These are phyloP conservation scores for Fagus sylvatica DNA, from an alignment of 306 rosid species.

Conservation along the genomic window DNA sequence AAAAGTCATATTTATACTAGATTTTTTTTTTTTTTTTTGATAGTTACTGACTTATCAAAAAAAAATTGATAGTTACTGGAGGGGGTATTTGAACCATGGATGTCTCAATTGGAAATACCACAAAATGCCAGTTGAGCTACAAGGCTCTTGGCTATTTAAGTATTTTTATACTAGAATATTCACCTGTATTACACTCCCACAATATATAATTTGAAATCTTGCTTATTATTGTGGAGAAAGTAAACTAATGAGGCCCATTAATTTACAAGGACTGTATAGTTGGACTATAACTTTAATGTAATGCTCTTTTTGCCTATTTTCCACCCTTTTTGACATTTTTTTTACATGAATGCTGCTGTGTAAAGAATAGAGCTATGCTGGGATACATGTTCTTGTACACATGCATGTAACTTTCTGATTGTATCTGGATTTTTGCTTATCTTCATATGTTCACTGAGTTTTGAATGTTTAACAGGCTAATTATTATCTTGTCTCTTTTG, in stretches of 20 bases:
- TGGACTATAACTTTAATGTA: not conserved
- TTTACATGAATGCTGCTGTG: not conserved
- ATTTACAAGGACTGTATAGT: not conserved
- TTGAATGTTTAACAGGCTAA: not conserved
- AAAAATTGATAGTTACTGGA: too few relatives aligned
- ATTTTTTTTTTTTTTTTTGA: not conserved
- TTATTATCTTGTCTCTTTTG: not conserved
- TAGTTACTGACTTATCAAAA: too few relatives aligned
- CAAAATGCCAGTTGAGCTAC: too few relatives aligned
- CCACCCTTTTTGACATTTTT: not conserved
- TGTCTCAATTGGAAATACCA: too few relatives aligned
- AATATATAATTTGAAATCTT: not conserved
- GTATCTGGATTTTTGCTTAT: not conserved
- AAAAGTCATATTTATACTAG: not conserved
- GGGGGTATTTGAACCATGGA: too few relatives aligned
- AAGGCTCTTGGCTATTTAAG: too few relatives aligned
- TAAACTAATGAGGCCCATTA: not conserved
- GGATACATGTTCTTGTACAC: not conserved
- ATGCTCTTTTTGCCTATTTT: not conserved
- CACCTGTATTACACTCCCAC: not conserved
- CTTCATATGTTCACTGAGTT: not conserved
- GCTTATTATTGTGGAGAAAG: too few relatives aligned
- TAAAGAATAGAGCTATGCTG: not conserved
- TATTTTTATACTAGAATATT: not conserved
- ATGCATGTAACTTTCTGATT: not conserved